Percentiles rank a stretch among this genome's conserved stretches.
Evolutionary conservation across 805 yeast genomes (phyloP).

Genomic region (Ogataea paradorogensis): DNA sequence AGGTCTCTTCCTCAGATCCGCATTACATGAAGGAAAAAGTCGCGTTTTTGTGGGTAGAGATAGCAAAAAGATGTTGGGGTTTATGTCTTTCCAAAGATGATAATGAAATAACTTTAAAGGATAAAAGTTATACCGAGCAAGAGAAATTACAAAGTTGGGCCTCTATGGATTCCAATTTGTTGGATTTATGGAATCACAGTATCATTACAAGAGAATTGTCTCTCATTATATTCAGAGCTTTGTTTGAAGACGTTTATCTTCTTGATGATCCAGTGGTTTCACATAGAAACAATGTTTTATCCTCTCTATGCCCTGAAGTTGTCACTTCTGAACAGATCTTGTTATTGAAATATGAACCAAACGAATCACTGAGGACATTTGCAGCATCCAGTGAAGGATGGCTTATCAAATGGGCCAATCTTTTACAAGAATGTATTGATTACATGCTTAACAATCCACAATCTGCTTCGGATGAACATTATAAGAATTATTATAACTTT

Average conservation of each 20-base stretch:
- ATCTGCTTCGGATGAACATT: slow-evolving; percentile 7
- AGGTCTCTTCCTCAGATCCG: slow-evolving; percentile 66
- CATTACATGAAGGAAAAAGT: slow-evolving; percentile 86
- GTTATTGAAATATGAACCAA: slow-evolving; percentile 60
- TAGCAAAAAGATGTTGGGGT: slow-evolving; percentile 94
- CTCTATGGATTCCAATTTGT: slow-evolving; percentile 77
- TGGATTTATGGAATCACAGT: slow-evolving; percentile 68
- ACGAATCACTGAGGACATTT: slow-evolving; percentile 59
- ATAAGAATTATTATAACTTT: slow-evolving; percentile 32
- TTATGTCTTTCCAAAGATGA: slow-evolving; percentile 43
- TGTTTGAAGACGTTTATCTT: slow-evolving; percentile 90
- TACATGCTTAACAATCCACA: slow-evolving; percentile 19
- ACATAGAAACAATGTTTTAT: slow-evolving; percentile 69
- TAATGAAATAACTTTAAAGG: slow-evolving; percentile 21
- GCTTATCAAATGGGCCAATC: slow-evolving; percentile 73
- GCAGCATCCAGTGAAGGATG: slow-evolving; percentile 80
- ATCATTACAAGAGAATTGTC: slow-evolving; percentile 70
- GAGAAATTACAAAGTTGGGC: slow-evolving; percentile 72
- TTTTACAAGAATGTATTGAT: slow-evolving; percentile 45
- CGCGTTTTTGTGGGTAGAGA: slow-evolving; percentile 86
- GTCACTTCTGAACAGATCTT: slow-evolving; percentile 70
- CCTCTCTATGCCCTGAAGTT: slow-evolving; percentile 80
- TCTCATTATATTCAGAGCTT: slow-evolving; percentile 72
- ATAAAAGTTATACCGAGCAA: slow-evolving; percentile 36
- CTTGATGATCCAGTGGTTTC: slow-evolving; percentile 90